Base-by-base conservation (phyloP, 768 basidiomycete species). In the Suillus americanus region DNA sequence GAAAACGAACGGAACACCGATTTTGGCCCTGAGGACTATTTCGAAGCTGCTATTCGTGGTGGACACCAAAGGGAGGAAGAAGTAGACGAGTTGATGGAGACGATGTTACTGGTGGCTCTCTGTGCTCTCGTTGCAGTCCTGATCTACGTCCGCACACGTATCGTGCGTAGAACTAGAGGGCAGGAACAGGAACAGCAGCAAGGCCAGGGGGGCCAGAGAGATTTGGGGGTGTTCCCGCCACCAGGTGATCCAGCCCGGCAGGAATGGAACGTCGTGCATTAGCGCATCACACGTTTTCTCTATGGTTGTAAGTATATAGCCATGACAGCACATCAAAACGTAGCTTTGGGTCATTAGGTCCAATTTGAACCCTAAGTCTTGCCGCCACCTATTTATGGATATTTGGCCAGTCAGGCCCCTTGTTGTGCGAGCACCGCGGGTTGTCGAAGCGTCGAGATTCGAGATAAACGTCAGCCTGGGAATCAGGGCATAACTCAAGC, bases 21-120 rank as follows among this genome's bases (percentile, higher is more conserved):
- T 64, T 88, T 88, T 67, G 89, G 88, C 9, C 88, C 91, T 0
- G 94, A 95, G 55, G 93, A 94, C 71, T 92, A 93, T 75, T 90
- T 89, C 68, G 91, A 93, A 35, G 89, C 81, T 3, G 83, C 86
- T 5, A 64, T 86, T 67, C 83, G 89, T 28, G 85, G 85, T 16
- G 82, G 84, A 5, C 78, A 83, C 59, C 83, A 87, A 16, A 88
- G 86, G 18, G 87, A 90, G 23, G 86, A 82, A n/a, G 86, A 85
- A 1, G 75, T 73, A 18, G 87, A 93, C 65, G 92, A 94, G 68
- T 87, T 93, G 63, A 79, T 78, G 38, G 95, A 96, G 80, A 96
- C 91, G 30, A 83, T 93, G 79, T 74, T 95, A 45, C 82, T 96
- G 50, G 83, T 95, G 4, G 75, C 86, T 48, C 79, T 97, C 33